phyloP scores from a whole-genome alignment of 2,329 filamentous ascomycete genomes.

The Aspergillus sergii region DNA sequence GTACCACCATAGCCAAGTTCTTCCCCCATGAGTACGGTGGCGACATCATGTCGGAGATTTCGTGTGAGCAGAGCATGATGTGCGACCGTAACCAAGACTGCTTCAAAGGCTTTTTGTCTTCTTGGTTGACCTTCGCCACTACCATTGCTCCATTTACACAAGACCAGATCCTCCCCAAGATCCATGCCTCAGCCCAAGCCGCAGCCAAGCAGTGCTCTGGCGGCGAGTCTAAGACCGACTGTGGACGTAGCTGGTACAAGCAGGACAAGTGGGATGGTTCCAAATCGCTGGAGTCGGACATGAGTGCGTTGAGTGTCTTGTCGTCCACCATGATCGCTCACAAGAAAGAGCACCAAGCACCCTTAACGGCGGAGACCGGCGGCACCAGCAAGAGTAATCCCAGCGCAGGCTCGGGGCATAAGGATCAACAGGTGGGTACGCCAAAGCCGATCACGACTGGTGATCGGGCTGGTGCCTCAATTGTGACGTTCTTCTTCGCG shows the following conservation, averaged over 20 bases:
- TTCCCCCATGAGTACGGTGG: conserved; percentile 52
- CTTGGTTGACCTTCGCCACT: conserved; percentile 66
- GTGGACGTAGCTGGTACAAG: conserved; percentile 50
- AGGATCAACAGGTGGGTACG: conserved; percentile 10
- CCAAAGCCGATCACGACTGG: conserved; percentile 32
- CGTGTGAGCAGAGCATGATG: conserved; percentile 63
- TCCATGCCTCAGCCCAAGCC: conserved; percentile 61
- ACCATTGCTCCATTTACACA: conserved; percentile 64
- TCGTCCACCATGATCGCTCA: conserved; percentile 33
- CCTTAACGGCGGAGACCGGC: conserved; percentile 54
- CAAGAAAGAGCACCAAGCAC: conserved; percentile 34
- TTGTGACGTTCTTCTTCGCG: conserved; percentile 37
- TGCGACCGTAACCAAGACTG: conserved; percentile 74
- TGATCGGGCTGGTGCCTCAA: conserved; percentile 41
- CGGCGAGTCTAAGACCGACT: conserved; percentile 58
- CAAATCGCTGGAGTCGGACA: conserved; percentile 44
- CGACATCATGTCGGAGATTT: conserved; percentile 65
- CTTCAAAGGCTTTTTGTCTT: conserved; percentile 72
- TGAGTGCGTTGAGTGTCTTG: conserved; percentile 44
- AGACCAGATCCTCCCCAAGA: conserved; percentile 58
- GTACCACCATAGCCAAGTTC: conserved; percentile 53
- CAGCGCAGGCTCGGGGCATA: conserved; percentile 38
- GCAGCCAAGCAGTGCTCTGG: conserved; percentile 68
- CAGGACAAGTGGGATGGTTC: conserved; percentile 37
- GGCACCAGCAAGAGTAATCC: conserved; percentile 59